phyloP scores from a whole-genome alignment of 768 basidiomycete species.

The Termitomyces sp. region DNA sequence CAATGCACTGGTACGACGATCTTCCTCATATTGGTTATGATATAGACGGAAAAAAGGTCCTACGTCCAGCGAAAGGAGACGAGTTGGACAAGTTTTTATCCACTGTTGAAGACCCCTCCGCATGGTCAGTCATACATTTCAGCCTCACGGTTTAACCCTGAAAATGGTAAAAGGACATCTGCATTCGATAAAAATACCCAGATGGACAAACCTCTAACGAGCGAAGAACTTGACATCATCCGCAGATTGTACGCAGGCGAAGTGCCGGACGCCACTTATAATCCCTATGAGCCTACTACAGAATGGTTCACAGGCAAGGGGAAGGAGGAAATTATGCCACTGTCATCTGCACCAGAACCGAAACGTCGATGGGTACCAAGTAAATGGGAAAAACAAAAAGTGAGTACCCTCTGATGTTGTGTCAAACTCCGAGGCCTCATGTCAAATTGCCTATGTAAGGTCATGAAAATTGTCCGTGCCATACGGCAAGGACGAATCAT shows the following conservation, averaged over 20 bases:
- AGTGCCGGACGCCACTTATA: constrained; percentile 83
- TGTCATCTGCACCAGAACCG: constrained; percentile 88
- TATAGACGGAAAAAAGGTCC: constrained; percentile 88
- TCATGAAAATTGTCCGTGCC: constrained; percentile 99
- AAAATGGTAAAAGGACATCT: constrained; percentile 57
- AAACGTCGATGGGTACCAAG: constrained; percentile 96
- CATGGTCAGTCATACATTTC: constrained; percentile 57
- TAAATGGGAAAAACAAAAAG: constrained; percentile 99
- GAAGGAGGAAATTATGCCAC: constrained; percentile 91
- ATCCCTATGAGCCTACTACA: constrained; percentile 89
- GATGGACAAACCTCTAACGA: constrained; percentile 76
- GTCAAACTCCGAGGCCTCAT: neutral
- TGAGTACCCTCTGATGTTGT: constrained; percentile 21
- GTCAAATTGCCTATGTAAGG: constrained; percentile 36
- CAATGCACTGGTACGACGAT: constrained; percentile 99
- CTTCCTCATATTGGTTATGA: constrained; percentile 98
- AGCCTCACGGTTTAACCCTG: neutral
- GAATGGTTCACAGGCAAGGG: constrained; percentile 98
- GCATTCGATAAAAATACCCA: constrained; percentile 89
- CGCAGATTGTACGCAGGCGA: constrained; percentile 85
- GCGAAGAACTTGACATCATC: constrained; percentile 94
- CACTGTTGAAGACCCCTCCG: constrained; percentile 85
- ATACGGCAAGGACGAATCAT: constrained; percentile 94
- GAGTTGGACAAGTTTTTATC: constrained; percentile 95
- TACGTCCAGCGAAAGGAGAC: constrained; percentile 92